A percentile compares a stretch with the other conserved stretches of the same genome.
phyloP scores from a whole-genome alignment of 257 asterid species.

The Knoxia roxburghii region DNA sequence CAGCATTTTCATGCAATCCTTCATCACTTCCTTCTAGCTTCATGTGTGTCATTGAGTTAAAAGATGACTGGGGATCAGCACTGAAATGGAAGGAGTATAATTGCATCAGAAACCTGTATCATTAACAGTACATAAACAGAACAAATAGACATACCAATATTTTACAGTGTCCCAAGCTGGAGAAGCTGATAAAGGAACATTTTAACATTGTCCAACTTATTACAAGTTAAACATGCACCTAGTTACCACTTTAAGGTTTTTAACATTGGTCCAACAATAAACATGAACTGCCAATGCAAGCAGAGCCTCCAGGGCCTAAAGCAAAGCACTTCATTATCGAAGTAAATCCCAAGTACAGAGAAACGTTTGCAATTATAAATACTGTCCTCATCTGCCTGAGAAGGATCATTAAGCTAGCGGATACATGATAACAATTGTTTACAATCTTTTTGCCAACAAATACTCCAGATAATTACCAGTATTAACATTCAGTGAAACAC shows the following conservation, averaged over 20 bases:
- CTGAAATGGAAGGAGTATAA: conserved; percentile 36
- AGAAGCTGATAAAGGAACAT: not conserved
- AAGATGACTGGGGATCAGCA: conserved; percentile 67
- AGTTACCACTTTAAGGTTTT: not conserved
- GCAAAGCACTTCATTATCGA: not conserved
- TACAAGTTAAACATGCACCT: not conserved
- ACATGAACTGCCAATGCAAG: not conserved
- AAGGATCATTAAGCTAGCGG: too few relatives aligned
- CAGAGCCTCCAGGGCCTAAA: not conserved
- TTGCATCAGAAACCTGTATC: not conserved
- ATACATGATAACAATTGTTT: not conserved
- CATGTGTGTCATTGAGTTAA: conserved; percentile 45
- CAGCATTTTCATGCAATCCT: conserved; percentile 31
- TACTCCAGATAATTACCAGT: not conserved
- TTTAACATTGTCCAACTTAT: not conserved
- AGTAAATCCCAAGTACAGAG: not conserved
- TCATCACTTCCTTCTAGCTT: conserved; percentile 54
- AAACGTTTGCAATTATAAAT: not conserved
- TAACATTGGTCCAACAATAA: not conserved
- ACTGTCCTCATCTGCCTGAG: not conserved
- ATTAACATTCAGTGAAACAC: not conserved
- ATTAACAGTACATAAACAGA: too few relatives aligned
- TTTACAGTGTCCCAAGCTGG: not conserved
- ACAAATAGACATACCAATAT: too few relatives aligned
- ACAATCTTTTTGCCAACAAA: not conserved